These are phyloP conservation scores for Amaranthus tricolor DNA, from an alignment of 179 eudicot species.

Conservation along the genomic window DNA sequence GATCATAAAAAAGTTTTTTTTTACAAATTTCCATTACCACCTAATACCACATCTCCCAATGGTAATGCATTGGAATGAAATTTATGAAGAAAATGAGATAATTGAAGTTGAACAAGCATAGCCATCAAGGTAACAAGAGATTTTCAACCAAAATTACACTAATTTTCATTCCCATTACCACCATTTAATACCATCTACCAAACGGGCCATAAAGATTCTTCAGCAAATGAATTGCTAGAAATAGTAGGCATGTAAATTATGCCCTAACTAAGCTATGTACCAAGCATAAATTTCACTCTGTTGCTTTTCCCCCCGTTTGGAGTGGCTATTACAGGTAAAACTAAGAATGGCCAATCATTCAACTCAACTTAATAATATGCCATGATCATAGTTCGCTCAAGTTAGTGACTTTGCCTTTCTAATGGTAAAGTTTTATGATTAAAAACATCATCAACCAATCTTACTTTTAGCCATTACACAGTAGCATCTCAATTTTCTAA, in stretches of 20 bases:
- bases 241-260: conserved; percentile 2
- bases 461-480: neutral
- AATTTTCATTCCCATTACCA: too few relatives aligned
- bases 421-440: neutral
- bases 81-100: too few relatives aligned
- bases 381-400: neutral
- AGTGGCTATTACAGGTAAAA: neutral
- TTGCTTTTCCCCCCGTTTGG: neutral
- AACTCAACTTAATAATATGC: neutral
- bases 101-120: too few relatives aligned
- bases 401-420: neutral
- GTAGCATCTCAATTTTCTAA: neutral
- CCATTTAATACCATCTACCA: too few relatives aligned
- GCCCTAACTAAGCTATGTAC: neutral
- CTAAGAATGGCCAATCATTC: neutral
- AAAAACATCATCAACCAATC: neutral
- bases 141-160: too few relatives aligned
- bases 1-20: too few relatives aligned
- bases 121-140: too few relatives aligned
- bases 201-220: too few relatives aligned
- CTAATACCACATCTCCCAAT: too few relatives aligned
- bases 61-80: too few relatives aligned
- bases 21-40: too few relatives aligned
- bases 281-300: neutral
- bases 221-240: neutral